A percentile compares a stretch with the other conserved stretches of the same genome.
phyloP scores from a whole-genome alignment of 2,329 filamentous ascomycete species.

The Beauveria varroae region DNA sequence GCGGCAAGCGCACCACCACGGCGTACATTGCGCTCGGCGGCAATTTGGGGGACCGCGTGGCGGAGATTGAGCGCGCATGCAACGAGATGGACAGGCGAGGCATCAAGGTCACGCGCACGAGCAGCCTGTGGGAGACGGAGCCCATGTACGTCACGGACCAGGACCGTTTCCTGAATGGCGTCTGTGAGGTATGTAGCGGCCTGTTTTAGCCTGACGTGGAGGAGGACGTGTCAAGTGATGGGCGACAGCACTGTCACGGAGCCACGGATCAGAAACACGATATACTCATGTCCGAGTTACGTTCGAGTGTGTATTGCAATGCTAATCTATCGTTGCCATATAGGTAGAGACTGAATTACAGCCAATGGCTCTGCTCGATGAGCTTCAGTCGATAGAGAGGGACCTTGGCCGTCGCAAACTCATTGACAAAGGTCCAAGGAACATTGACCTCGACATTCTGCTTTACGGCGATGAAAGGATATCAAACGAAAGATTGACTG shows the following conservation, averaged over 20 bases:
- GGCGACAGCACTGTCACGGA: neutral
- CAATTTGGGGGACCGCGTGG: slow-evolving; percentile 81
- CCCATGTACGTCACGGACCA: slow-evolving; percentile 96
- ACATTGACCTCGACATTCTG: slow-evolving; percentile 90
- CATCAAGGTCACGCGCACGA: slow-evolving; percentile 72
- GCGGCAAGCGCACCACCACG: slow-evolving; percentile 29
- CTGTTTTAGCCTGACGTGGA: neutral
- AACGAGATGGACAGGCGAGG: slow-evolving; percentile 64
- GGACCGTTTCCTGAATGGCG: slow-evolving; percentile 82
- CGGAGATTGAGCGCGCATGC: slow-evolving; percentile 79
- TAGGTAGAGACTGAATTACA: slow-evolving; percentile 74
- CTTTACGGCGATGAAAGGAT: slow-evolving; percentile 66
- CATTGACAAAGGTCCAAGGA: slow-evolving; percentile 88
- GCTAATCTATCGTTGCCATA: neutral
- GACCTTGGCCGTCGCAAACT: slow-evolving; percentile 72
- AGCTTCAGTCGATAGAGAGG: slow-evolving; percentile 77
- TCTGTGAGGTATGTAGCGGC: slow-evolving; percentile 64
- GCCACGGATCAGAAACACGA: neutral
- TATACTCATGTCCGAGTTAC: no score
- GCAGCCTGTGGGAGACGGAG: slow-evolving; percentile 86
- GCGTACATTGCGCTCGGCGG: slow-evolving; percentile 87
- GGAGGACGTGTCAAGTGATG: neutral
- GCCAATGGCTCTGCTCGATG: slow-evolving; percentile 69
- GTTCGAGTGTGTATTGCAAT: neutral
- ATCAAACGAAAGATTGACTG: slow-evolving; percentile 62